Percentiles rank a stretch among this genome's conserved stretches.
phyloP scores from a whole-genome alignment of 208 protist genomes.

The Angomonas ambiguus region DNA sequence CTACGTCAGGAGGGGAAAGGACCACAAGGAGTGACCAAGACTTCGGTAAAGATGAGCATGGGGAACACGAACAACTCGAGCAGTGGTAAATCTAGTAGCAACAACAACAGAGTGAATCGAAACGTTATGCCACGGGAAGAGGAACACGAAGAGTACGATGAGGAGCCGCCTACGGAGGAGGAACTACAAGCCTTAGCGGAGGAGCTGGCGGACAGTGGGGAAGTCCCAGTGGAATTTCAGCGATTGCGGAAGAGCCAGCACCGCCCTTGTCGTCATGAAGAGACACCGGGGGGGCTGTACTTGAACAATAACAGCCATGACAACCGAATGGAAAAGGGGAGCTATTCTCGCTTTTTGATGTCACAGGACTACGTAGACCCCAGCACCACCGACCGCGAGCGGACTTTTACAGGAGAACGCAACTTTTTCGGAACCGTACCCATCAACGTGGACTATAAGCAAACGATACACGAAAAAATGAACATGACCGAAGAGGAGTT shows the following conservation, averaged over 20 bases:
- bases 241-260: neutral
- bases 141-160: constrained; percentile 3
- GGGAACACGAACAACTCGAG: neutral
- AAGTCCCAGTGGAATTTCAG: neutral
- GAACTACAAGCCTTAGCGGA: constrained; percentile 1
- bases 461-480: constrained; percentile 7
- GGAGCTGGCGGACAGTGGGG: constrained; percentile 4
- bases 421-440: constrained; percentile 36
- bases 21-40: no score
- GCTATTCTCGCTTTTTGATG: constrained; percentile 68
- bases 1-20: no score
- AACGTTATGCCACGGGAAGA: neutral
- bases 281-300: neutral
- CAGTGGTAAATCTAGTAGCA: neutral
- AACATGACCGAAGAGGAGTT: constrained; percentile 5
- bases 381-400: constrained; percentile 16
- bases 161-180: constrained; percentile 1
- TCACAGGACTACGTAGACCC: constrained; percentile 33
- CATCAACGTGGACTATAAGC: constrained; percentile 7
- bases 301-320: constrained; percentile 57
- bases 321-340: constrained; percentile 67
- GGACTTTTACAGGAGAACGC: constrained; percentile 37
- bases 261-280: neutral
- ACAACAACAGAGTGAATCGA: neutral
- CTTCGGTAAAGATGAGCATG: neutral